Evolutionary conservation across 257 asterid genomes (phyloP), one percentile per base, ranked within the genome.

Genomic region (Nicotiana noctiflora): DNA sequence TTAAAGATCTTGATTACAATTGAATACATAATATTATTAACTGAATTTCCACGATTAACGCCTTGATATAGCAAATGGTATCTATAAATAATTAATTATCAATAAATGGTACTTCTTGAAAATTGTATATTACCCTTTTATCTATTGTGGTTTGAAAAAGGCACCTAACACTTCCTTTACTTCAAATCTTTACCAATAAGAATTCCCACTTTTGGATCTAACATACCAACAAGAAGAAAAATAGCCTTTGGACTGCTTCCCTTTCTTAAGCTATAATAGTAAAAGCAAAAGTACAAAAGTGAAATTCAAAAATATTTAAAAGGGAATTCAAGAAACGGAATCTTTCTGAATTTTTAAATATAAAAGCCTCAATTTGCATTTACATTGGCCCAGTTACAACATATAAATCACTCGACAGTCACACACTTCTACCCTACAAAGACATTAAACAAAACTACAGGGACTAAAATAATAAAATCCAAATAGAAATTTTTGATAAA

Each of bases 321-420:
- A 61, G 23, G 31, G 27, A 27, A 66, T 37, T 8, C 49, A 40
- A 40, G 37, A 34, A 40, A 67, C 27, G 10, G 44, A 37, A 31
- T 27, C 29, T 15, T 21, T 13, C 21, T 12, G 1, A 67, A 64
- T 68, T 49, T 62, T 67, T 6, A 32, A 80, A 84, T 29, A 55
- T 53, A 63, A 68, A 74, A 79, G 81, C 81, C 86, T 80, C 81
- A 76, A 76, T 32, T 75, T 83, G 12, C 81, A 90, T 86, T 84
- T 86, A 86, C 89, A 89, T 56, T 37, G 81, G 81, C 82, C 64
- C 77, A 83, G 84, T 84, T 84, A 89, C 87, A 91, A 80, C 84
- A 86, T 2, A 19, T 29, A 31, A n/a, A 37, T 57, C 81, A 80
- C 37, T 53, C 84, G 81, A 31, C 72, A 23, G 75, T 61, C 80